Evolutionary conservation across 2,329 filamentous ascomycete species (phyloP).

Genomic region (Aspergillus transmontanensis): DNA sequence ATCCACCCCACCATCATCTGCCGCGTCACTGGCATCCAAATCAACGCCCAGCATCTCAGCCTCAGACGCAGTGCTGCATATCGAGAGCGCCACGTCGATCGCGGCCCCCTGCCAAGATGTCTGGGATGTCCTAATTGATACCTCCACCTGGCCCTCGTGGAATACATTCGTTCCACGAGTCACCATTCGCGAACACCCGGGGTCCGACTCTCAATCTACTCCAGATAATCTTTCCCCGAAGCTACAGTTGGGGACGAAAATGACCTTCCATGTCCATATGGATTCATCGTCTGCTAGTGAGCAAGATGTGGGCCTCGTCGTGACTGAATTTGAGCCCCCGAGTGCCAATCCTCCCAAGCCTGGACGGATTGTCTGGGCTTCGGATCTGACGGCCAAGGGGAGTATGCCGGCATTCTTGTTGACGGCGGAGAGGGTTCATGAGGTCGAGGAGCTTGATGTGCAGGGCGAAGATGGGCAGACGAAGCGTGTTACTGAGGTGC

Average conservation of each 20-base stretch:
- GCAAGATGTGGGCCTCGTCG: constrained; percentile 30
- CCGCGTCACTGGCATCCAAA: constrained; percentile 7
- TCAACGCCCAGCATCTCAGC: constrained; percentile 34
- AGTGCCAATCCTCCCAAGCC: constrained; percentile 18
- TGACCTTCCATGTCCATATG: constrained; percentile 50
- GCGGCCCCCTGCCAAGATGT: constrained; percentile 45
- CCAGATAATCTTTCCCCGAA: constrained; percentile 23
- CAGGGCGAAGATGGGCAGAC: constrained; percentile 7
- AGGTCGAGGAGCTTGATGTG: constrained; percentile 43
- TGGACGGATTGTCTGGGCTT: constrained; percentile 33
- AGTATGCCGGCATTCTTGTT: constrained; percentile 39
- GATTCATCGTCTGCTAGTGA: constrained; percentile 30
- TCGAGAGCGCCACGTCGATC: constrained; percentile 41
- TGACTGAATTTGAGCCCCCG: constrained; percentile 38
- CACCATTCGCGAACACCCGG: constrained; percentile 47
- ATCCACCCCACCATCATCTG: neutral
- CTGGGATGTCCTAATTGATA: constrained; percentile 48
- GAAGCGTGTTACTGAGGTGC: constrained; percentile 33
- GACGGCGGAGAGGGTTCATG: constrained; percentile 50
- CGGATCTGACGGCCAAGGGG: constrained; percentile 31
- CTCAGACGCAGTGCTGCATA: constrained; percentile 31
- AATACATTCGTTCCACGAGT: constrained; percentile 51
- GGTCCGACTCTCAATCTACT: constrained; percentile 11
- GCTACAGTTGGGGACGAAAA: constrained; percentile 43
- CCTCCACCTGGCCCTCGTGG: constrained; percentile 51